Conservation (phyloP, 2,329 filamentous ascomycete genomes). For the Monilinia laxa region DNA sequence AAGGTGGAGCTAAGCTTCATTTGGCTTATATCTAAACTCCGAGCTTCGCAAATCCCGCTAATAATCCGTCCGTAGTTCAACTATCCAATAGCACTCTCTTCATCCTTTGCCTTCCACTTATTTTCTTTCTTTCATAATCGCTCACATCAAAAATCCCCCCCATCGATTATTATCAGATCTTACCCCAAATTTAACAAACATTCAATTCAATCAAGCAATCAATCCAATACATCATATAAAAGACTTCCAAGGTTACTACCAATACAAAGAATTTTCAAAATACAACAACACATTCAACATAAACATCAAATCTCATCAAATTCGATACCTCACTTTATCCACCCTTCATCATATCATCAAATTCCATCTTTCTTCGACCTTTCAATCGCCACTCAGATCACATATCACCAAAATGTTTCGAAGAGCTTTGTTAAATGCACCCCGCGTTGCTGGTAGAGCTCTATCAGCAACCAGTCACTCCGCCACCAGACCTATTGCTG, state of each 20-base stretch:
- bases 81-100: not conserved
- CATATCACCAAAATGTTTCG: constrained; percentile 36
- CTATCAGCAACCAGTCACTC: constrained; percentile 35
- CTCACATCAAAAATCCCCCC: constrained; percentile 9
- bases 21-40: not conserved
- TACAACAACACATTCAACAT: not conserved
- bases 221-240: not conserved
- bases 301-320: constrained; percentile 2
- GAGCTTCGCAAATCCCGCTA: constrained; percentile 6
- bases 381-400: constrained; percentile 6
- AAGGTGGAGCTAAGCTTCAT: not conserved
- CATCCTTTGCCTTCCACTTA: constrained; percentile 4
- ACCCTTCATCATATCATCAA: constrained; percentile 12
- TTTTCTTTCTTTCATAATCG: not conserved
- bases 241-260: not conserved
- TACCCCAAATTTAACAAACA: constrained; percentile 3
- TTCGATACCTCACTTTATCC: not conserved
- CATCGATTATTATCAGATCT: constrained; percentile 13
- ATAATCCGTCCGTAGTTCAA: not conserved
- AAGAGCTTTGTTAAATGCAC: constrained; percentile 35
- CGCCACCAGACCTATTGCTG: constrained; percentile 31
- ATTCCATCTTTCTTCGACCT: constrained; percentile 12
- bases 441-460: constrained; percentile 37
- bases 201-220: no score
- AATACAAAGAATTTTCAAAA: not conserved